Evolutionary conservation across 345 rosid genomes (phyloP).

Genomic region (Lumnitzera littorea): DNA sequence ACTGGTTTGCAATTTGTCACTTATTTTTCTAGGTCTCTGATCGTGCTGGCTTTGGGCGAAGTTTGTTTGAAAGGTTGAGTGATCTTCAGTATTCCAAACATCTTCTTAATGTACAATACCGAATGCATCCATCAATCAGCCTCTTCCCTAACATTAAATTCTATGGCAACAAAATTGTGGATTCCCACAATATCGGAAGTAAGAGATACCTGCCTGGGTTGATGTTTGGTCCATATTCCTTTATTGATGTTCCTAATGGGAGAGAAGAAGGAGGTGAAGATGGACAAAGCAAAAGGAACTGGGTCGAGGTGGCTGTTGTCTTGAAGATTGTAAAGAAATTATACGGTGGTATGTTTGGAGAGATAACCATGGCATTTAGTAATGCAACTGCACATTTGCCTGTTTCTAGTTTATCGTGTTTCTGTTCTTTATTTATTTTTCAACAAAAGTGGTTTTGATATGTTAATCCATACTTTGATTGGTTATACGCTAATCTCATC

Average conservation of each 20-base stretch:
- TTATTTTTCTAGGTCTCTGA: constrained; percentile 2
- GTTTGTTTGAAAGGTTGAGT: no score
- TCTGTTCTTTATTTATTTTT: no score
- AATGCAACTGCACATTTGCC: no score
- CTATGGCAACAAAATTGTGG: not conserved
- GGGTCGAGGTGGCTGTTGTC: constrained; percentile 4
- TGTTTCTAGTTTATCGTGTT: no score
- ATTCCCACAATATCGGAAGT: not conserved
- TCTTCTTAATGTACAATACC: no score
- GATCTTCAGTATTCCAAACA: no score
- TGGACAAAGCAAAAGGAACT: constrained; percentile 4
- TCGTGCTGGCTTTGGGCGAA: constrained; percentile 4
- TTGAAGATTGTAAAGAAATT: constrained; percentile 1
- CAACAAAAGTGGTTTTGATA: no score
- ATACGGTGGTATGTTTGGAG: not conserved
- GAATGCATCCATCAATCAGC: no score
- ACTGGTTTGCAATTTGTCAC: not conserved
- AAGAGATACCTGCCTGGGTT: not conserved
- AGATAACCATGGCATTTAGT: no score
- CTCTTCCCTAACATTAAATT: not conserved
- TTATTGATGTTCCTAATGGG: constrained; percentile 1
- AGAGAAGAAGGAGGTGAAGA: constrained; percentile 3
- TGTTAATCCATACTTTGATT: not conserved
- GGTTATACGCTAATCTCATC: not conserved
- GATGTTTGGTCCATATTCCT: constrained; percentile 10